Percentiles rank a stretch among this genome's conserved stretches.
Conservation (phyloP, 805 yeast species). For the Kodamaea lidongshanica region DNA sequence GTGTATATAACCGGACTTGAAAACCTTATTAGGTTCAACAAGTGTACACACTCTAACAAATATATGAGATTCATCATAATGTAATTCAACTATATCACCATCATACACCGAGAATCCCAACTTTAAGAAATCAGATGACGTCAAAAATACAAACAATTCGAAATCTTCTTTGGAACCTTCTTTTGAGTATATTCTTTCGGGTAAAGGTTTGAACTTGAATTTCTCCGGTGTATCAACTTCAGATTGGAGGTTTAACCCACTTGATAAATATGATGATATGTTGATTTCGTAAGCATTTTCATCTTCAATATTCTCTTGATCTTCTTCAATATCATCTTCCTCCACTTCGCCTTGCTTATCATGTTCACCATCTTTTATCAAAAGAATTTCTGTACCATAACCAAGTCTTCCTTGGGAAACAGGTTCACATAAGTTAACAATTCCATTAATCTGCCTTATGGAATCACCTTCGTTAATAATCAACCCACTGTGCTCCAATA, state of each 20-base stretch:
- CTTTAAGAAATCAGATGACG: conserved; percentile 43
- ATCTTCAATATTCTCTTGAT: conserved; percentile 6
- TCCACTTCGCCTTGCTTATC: conserved; percentile 8
- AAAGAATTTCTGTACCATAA: conserved; percentile 44
- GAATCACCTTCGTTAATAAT: conserved; percentile 38
- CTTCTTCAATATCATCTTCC: conserved; percentile 5
- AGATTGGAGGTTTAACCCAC: conserved; percentile 19
- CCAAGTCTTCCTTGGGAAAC: conserved; percentile 57
- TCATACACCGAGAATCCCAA: conserved; percentile 55
- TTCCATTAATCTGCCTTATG: conserved; percentile 42
- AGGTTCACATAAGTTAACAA: conserved; percentile 63
- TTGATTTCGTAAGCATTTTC: too few species aligned
- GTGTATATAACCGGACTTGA: conserved; percentile 36
- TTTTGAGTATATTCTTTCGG: conserved; percentile 21
- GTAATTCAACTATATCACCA: conserved; percentile 55
- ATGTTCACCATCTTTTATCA: conserved; percentile 33
- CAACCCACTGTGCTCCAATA: conserved; percentile 16
- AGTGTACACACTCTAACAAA: conserved; percentile 49
- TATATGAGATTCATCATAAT: conserved; percentile 10
- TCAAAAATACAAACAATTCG: conserved; percentile 36
- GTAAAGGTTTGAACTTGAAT: conserved; percentile 25
- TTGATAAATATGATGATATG: conserved; percentile 29
- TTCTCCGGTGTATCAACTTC: neutral
- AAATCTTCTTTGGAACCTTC: conserved; percentile 28
- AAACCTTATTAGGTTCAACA: conserved; percentile 52